Conservation (phyloP, 768 basidiomycete genomes). For the Cystofilobasidium macerans region DNA sequence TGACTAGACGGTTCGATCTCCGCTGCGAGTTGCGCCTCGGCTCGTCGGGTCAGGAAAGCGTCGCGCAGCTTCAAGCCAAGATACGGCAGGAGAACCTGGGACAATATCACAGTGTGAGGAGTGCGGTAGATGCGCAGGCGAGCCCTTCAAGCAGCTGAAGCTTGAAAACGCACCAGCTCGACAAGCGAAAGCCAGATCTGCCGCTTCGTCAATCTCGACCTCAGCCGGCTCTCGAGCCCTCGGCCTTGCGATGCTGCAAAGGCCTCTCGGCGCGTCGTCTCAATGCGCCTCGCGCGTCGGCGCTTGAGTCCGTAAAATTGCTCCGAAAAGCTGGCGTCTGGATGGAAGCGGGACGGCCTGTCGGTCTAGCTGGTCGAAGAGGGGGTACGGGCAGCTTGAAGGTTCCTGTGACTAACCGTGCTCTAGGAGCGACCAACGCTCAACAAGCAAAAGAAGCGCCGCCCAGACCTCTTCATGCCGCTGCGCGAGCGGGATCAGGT, state of each 20-base stretch:
- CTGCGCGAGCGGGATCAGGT: slow-evolving; percentile 81
- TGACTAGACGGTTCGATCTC: not conserved
- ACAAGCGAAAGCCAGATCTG: slow-evolving; percentile 24
- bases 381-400: not conserved
- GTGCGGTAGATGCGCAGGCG: slow-evolving; percentile 33
- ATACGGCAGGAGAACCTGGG: slow-evolving; percentile 18
- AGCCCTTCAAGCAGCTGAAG: no score
- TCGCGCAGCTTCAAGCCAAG: slow-evolving; percentile 21
- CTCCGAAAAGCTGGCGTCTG: slow-evolving; percentile 88
- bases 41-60: not conserved
- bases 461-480: slow-evolving; percentile 95
- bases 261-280: slow-evolving; percentile 2
- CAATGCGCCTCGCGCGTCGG: slow-evolving; percentile 41
- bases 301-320: slow-evolving; percentile 91
- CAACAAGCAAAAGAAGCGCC: slow-evolving; percentile 72
- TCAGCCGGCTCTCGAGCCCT: not conserved
- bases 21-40: not conserved
- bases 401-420: slow-evolving; percentile 50
- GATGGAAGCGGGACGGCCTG: not conserved
- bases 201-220: slow-evolving; percentile 3
- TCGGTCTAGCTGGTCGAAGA: not conserved
- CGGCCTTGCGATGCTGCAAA: not conserved
- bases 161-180: slow-evolving; percentile 24
- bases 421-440: slow-evolving; percentile 68
- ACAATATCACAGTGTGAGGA: no score